Evolutionary conservation across 2,329 filamentous ascomycete genomes (phyloP).

Genomic region (Paecilomyces niveus): DNA sequence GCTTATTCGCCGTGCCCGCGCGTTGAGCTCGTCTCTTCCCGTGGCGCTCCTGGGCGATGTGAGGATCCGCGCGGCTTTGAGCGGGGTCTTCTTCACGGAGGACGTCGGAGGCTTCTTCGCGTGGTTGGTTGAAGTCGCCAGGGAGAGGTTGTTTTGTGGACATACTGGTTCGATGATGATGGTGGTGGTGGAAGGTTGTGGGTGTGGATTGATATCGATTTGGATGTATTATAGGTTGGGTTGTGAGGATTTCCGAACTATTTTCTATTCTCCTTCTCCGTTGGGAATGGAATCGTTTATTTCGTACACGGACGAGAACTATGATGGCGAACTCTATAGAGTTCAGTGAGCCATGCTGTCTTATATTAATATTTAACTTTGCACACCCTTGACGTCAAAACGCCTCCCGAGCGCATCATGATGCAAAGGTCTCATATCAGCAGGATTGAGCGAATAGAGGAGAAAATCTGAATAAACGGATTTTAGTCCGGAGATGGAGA

Average conservation of each 20-base stretch:
- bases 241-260: too few relatives aligned
- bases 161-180: too few relatives aligned
- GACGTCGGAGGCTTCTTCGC: background rate
- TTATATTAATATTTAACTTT: background rate
- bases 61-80: background rate
- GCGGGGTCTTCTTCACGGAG: background rate
- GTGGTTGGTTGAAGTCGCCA: background rate
- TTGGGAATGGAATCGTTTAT: background rate
- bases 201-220: background rate
- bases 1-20: background rate
- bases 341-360: background rate
- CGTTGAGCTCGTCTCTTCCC: background rate
- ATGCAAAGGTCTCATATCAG: background rate
- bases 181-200: too few relatives aligned
- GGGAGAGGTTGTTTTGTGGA: too few relatives aligned
- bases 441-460: background rate
- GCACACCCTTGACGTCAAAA: background rate
- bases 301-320: too few relatives aligned
- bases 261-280: background rate
- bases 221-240: background rate
- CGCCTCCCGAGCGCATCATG: background rate
- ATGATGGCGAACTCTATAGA: background rate
- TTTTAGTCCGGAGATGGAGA: background rate
- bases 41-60: background rate
- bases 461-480: background rate